Percentiles rank a stretch among this genome's conserved stretches.
Conservation (phyloP, 1,284 basidiomycete species). For the Rhodotorula sp. region DNA sequence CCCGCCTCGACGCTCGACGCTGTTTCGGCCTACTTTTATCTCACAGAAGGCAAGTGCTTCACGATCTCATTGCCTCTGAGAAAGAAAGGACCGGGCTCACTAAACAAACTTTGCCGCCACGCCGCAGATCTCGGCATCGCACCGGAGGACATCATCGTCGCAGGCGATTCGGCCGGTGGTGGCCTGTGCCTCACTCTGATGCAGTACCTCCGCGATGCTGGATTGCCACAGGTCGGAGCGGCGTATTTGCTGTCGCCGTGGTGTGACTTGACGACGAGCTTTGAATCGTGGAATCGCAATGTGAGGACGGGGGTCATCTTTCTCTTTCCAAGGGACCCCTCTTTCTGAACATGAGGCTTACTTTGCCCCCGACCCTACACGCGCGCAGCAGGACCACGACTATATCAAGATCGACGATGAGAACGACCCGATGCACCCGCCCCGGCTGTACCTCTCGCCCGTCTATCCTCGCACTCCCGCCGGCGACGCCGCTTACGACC, state of each 20-base stretch:
- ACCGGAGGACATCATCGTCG: conserved; percentile 36
- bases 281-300: conserved; percentile 19
- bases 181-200: conserved; percentile 47
- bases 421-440: conserved; percentile 2
- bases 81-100: neutral
- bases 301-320: conserved; percentile 8
- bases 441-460: conserved; percentile 13
- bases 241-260: conserved; percentile 38
- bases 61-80: neutral
- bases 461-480: neutral
- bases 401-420: conserved; percentile 3
- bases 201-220: conserved; percentile 47
- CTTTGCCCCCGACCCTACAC: too few species aligned
- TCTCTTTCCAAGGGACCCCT: rapidly evolving
- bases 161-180: conserved; percentile 51
- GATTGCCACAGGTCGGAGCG: conserved; percentile 20
- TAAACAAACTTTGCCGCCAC: neutral
- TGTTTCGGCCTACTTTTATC: conserved; percentile 47
- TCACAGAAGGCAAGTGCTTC: conserved; percentile 29
- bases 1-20: conserved; percentile 52
- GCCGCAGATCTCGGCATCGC: conserved; percentile 27
- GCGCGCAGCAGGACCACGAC: conserved; percentile 8
- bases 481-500: neutral
- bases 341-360: too few species aligned
- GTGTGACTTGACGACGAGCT: conserved; percentile 37